Base-by-base conservation (phyloP, 371 early-diverging fungal species). In the Apophysomyces variabilis region DNA sequence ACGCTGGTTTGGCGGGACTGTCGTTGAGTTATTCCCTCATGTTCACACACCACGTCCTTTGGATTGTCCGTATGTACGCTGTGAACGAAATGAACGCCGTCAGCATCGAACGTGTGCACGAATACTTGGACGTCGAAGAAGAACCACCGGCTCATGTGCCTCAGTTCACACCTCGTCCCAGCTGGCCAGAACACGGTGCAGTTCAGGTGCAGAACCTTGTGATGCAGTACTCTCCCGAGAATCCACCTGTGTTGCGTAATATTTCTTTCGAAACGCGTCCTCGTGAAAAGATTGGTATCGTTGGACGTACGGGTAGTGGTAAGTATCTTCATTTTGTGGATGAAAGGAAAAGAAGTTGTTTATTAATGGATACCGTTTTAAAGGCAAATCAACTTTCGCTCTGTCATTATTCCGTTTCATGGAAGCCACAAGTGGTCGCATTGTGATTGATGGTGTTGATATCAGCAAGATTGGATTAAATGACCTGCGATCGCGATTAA, bases 321-420 rank as follows among this genome's bases (percentile, higher is more conserved):
- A 32, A 50, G 54, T 45, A n/a, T 5, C 16, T 12, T 45, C 46
- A 18, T 6, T 13, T 13, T 13, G 12, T 45, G 1, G 21, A 50
- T 6, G 1, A 18, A n/a, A 1, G 9, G 21, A 18, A 50, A 50
- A n/a, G 4, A 16, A 50, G 32, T 26, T 26, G 32, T 26, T 26
- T 26, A 26, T 26, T 26, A 26, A 26, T 26, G 32, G 3, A 3
- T 45, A 13, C 43, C 4, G 43, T 43, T 43, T 13, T 3, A 45
- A n/a, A 50, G 93, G 93, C 12, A 93, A 93, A 75, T 83, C 86
- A n/a, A 86, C 89, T 11, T 70, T 92, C 13, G 84, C 87, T 5
- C 73, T 90, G 59, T 80, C 90, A 18, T 71, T 93, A 66, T 89
- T 93, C 70, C 76, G 92, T 38, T 83, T 92, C 68, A 78, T 92